Percentiles rank a stretch among this genome's conserved stretches.
These are phyloP conservation scores for Dendrobium nobile DNA, from an alignment of 106 monocot genomes.

Conservation along the genomic window DNA sequence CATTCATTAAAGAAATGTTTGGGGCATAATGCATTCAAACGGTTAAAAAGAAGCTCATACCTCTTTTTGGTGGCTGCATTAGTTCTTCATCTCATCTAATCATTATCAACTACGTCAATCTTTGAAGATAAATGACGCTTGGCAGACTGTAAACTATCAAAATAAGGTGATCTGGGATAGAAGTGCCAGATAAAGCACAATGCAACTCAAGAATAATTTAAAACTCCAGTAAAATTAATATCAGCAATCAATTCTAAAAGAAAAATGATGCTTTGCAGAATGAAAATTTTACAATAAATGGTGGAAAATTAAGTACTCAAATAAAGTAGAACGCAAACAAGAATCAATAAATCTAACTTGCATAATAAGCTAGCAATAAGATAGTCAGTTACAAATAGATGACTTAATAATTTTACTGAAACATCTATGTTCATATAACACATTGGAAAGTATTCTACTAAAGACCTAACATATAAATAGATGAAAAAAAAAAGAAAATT, in stretches of 20 bases:
- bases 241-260: background rate
- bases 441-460: no score
- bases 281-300: background rate
- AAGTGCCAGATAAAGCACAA: background rate
- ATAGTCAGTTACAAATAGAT: background rate
- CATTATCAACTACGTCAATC: slow-evolving; percentile 53
- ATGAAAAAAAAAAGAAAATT: no score
- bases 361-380: background rate
- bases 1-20: background rate
- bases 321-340: background rate
- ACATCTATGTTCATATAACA: no score
- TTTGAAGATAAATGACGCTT: slow-evolving; percentile 54
- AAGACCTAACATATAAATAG: no score
- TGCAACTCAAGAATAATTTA: background rate
- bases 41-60: slow-evolving; percentile 7
- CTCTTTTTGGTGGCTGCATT: slow-evolving; percentile 44
- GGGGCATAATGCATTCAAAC: background rate
- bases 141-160: slow-evolving; percentile 37
- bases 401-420: no score
- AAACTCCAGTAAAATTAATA: background rate
- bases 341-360: background rate
- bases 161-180: background rate
- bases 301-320: background rate
- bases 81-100: slow-evolving; percentile 53
- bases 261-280: background rate